Percentiles rank a stretch among this genome's conserved stretches.
Evolutionary conservation across 78 protist species (phyloP).

Genomic region (Trichosphaerium sp.): DNA sequence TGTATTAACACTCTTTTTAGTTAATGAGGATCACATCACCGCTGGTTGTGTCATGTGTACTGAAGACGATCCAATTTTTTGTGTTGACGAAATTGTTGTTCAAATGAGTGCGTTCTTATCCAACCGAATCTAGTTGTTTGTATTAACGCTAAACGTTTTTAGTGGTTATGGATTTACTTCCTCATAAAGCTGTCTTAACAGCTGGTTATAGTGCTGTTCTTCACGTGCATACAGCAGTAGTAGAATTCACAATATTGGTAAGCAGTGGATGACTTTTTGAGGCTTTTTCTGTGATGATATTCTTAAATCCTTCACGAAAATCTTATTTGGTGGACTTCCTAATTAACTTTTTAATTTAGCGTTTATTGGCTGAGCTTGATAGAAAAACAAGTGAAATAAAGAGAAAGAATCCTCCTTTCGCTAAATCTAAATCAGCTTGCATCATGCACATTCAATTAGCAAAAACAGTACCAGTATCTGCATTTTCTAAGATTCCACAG

Average conservation of each 20-base stretch:
- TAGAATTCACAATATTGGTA: conserved; percentile 35
- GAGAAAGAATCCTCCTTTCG: conserved; percentile 70
- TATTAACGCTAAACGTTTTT: conserved; percentile 62
- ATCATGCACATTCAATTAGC: conserved; percentile 49
- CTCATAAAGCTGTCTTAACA: conserved; percentile 51
- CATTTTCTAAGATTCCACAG: conserved; percentile 58
- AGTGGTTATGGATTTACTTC: conserved; percentile 48
- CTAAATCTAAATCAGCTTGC: conserved; percentile 52
- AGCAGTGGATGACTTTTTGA: background rate
- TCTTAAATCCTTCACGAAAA: conserved; percentile 6
- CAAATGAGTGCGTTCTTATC: conserved; percentile 29
- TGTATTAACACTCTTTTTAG: too few species aligned
- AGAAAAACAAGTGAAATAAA: conserved; percentile 59
- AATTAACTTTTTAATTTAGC: background rate
- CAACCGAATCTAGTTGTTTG: conserved; percentile 22
- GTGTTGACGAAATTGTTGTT: too few species aligned
- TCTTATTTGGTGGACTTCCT: background rate
- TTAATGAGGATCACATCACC: too few species aligned
- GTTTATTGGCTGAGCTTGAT: conserved; percentile 43
- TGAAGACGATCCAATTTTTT: too few species aligned
- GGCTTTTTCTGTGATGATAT: background rate
- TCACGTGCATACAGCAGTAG: conserved; percentile 74
- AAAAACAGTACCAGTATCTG: conserved; percentile 63
- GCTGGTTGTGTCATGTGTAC: too few species aligned
- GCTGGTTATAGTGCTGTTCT: conserved; percentile 60